These are phyloP conservation scores for Casuarina cunninghamiana DNA, from an alignment of 306 rosid species.

Conservation along the genomic window DNA sequence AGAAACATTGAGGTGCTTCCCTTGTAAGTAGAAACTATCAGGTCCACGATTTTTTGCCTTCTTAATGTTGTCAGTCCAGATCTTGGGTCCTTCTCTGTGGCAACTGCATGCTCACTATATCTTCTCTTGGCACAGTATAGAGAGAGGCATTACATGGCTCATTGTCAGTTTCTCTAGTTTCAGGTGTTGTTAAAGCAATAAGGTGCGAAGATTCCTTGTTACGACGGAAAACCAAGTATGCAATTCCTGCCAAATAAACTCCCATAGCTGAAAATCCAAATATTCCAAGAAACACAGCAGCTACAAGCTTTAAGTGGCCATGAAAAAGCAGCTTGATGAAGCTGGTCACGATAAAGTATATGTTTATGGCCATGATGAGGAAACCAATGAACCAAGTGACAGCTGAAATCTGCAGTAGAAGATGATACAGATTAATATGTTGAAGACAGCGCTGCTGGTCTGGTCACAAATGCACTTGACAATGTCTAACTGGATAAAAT, in stretches of 20 bases:
- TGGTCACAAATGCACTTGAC: not conserved
- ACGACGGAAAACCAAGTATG: conserved; percentile 68
- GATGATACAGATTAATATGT: conserved; percentile 11
- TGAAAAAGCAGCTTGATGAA: conserved; percentile 76
- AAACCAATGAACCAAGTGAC: conserved; percentile 77
- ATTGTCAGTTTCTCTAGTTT: conserved; percentile 45
- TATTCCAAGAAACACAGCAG: conserved; percentile 64
- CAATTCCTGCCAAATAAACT: conserved; percentile 72
- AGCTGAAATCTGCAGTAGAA: conserved; percentile 55
- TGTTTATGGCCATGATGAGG: conserved; percentile 73
- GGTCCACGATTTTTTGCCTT: not conserved
- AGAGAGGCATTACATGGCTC: conserved; percentile 47
- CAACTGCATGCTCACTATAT: conserved; percentile 84
- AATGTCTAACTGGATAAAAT: not conserved
- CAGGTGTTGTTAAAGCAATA: conserved; percentile 66
- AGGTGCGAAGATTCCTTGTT: conserved; percentile 58
- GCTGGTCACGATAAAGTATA: conserved; percentile 65
- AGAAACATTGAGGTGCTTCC: conserved; percentile 16
- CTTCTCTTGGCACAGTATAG: conserved; percentile 62
- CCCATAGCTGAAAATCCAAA: conserved; percentile 80
- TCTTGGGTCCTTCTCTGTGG: conserved; percentile 68
- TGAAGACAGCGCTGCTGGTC: not conserved
- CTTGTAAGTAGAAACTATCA: conserved; percentile 6
- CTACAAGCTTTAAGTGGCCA: conserved; percentile 46
- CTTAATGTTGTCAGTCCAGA: conserved; percentile 43